These are phyloP conservation scores for Retiboletus flavoniger DNA, from an alignment of 1,284 basidiomycete genomes.

Conservation along the genomic window DNA sequence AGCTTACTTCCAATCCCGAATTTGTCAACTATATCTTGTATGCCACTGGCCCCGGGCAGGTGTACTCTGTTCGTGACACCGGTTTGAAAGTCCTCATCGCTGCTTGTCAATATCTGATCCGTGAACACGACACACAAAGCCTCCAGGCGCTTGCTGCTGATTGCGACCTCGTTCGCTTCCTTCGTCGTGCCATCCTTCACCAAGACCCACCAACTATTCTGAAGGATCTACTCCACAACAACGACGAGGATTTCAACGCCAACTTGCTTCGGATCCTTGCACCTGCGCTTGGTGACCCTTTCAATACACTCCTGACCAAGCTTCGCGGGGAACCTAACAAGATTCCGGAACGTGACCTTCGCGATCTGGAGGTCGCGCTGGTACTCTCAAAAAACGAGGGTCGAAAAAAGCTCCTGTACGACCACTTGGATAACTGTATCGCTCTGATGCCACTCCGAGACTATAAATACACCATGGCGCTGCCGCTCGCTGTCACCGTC, in stretches of 20 bases:
- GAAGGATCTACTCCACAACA: background rate
- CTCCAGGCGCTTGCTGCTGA: background rate
- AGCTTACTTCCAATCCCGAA: background rate
- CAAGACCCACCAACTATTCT: slow-evolving; percentile 5
- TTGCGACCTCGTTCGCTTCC: slow-evolving; percentile 1
- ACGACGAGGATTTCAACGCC: slow-evolving; percentile 2
- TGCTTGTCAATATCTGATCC: background rate
- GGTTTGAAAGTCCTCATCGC: slow-evolving; percentile 2
- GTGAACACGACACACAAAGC: background rate
- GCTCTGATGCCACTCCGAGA: background rate
- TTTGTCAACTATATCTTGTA: slow-evolving; percentile 12
- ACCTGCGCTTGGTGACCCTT: slow-evolving; percentile 1
- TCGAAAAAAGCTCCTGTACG: slow-evolving; percentile 3
- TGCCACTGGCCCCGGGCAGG: slow-evolving; percentile 2
- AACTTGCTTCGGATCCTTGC: background rate
- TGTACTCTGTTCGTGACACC: background rate
- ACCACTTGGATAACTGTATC: slow-evolving; percentile 5
- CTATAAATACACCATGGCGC: background rate
- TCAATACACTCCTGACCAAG: background rate
- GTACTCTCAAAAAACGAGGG: background rate
- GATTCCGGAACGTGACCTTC: slow-evolving; percentile 6
- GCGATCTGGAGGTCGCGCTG: slow-evolving; percentile 6
- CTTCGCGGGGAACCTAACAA: background rate
- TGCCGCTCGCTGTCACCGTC: slow-evolving; percentile 3
- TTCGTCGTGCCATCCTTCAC: slow-evolving; percentile 1